Conservation (phyloP, 2,329 filamentous ascomycete genomes). For the Didymellaceae sp. region DNA sequence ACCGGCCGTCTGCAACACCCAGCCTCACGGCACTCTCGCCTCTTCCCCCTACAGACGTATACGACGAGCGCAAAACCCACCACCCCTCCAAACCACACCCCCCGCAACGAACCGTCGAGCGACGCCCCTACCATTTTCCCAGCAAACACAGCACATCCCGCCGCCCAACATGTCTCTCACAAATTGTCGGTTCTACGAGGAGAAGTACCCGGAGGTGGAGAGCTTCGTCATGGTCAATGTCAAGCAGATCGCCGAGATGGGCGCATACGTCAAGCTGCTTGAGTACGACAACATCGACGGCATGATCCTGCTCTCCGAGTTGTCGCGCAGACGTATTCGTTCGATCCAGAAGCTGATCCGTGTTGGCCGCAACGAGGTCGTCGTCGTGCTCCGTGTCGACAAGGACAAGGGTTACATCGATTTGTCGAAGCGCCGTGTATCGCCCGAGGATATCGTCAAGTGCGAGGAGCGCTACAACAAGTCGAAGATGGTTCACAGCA, state of each 20-base stretch:
- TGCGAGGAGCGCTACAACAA: conserved; percentile 99
- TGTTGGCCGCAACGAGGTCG: conserved; percentile 96
- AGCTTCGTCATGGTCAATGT: conserved; percentile 99
- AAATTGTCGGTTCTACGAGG: conserved; percentile 97
- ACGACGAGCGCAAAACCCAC: conserved; percentile 13
- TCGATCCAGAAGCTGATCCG: conserved; percentile 99
- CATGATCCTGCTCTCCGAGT: conserved; percentile 98
- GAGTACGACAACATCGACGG: conserved; percentile 99
- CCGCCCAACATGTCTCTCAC: conserved; percentile 82
- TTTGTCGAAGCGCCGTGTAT: conserved; percentile 97
- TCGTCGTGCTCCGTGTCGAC: conserved; percentile 97
- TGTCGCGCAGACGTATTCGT: conserved; percentile 96
- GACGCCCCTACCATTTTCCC: conserved; percentile 12
- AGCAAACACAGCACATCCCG: conserved; percentile 20
- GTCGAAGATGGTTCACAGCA: conserved; percentile 98
- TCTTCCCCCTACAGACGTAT: conserved; percentile 7
- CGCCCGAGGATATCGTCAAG: conserved; percentile 95
- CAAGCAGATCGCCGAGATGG: conserved; percentile 99
- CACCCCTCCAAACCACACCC: conserved; percentile 7
- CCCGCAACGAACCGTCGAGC: conserved; percentile 14
- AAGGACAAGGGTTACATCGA: conserved; percentile 99
- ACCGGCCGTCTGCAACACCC: conserved; percentile 10
- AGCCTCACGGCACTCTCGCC: conserved; percentile 12
- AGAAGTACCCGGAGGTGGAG: conserved; percentile 97
- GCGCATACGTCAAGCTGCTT: conserved; percentile 98